These are phyloP conservation scores for Quercus suber DNA, from an alignment of 306 rosid genomes.

Conservation along the genomic window DNA sequence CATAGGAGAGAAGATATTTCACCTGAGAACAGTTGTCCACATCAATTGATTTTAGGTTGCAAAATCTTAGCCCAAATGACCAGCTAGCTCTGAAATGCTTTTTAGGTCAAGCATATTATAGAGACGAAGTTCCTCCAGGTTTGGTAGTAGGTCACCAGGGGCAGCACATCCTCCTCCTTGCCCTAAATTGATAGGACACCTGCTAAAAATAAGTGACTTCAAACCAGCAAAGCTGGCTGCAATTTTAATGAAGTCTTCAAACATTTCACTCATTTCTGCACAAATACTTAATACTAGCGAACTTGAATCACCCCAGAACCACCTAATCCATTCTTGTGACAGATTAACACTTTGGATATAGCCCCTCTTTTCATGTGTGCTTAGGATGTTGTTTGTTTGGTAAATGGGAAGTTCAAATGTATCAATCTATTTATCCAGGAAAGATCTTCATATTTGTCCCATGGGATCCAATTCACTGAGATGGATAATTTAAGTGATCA, in stretches of 20 bases:
- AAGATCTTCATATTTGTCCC: neutral
- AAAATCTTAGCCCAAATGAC: constrained; percentile 8
- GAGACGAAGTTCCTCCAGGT: constrained; percentile 13
- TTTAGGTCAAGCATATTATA: neutral
- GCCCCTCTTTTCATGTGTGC: constrained; percentile 9
- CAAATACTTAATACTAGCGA: constrained; percentile 4
- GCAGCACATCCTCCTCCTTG: constrained; percentile 14
- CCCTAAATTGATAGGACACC: neutral
- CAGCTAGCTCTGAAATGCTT: constrained; percentile 15
- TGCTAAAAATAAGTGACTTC: constrained; percentile 13
- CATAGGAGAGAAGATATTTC: neutral
- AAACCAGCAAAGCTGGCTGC: neutral
- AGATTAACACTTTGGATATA: constrained; percentile 3
- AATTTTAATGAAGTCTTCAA: neutral
- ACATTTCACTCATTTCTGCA: constrained; percentile 5
- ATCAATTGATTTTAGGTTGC: constrained; percentile 1
- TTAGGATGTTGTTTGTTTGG: constrained; percentile 1
- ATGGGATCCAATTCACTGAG: constrained; percentile 1
- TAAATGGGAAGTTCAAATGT: neutral
- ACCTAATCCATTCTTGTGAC: neutral
- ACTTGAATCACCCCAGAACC: neutral
- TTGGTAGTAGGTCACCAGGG: constrained; percentile 7
- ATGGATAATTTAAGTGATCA: neutral
- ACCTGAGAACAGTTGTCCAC: neutral
- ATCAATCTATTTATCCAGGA: constrained; percentile 9